phyloP scores from a whole-genome alignment of 768 basidiomycete species.

The Antrodiella citrinella region DNA sequence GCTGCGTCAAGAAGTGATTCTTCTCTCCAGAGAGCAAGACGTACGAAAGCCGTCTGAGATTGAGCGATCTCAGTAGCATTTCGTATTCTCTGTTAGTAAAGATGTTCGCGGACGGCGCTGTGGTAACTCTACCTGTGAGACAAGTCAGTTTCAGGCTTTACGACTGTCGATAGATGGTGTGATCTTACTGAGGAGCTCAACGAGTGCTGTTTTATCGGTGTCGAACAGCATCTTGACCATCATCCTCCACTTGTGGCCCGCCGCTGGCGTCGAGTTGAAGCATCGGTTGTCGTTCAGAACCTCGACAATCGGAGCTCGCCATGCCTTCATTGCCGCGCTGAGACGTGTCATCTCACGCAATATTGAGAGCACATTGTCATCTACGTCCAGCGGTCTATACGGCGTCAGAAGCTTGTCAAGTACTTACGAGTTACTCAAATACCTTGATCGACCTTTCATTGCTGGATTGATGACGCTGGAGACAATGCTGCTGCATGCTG shows the following conservation, averaged over 20 bases:
- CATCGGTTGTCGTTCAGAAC: constrained; percentile 79
- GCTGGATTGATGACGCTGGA: constrained; percentile 79
- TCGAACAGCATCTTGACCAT: constrained; percentile 78
- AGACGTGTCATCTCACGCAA: constrained; percentile 74
- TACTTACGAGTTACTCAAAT: constrained; percentile 10
- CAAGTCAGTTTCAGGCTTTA: too few species aligned
- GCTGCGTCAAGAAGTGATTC: constrained; percentile 82
- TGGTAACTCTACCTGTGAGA: constrained; percentile 61
- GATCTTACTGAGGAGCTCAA: constrained; percentile 70
- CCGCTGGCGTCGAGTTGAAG: constrained; percentile 63
- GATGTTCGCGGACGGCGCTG: constrained; percentile 88
- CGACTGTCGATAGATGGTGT: constrained; percentile 7
- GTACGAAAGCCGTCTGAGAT: constrained; percentile 81
- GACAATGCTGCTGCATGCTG: constrained; percentile 75
- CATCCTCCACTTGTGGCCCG: constrained; percentile 61
- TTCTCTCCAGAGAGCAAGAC: constrained; percentile 82
- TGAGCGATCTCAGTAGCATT: constrained; percentile 78
- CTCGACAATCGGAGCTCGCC: constrained; percentile 75
- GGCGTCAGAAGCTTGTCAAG: constrained; percentile 7
- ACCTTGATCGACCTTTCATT: constrained; percentile 74
- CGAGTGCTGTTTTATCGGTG: constrained; percentile 77
- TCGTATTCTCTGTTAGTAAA: constrained; percentile 95
- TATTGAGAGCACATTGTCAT: constrained; percentile 55
- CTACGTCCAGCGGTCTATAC: constrained; percentile 72
- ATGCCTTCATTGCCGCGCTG: constrained; percentile 72